Evolutionary conservation across 75 land plant genomes (phyloP).

Genomic region (Selaginella tamariscina): DNA sequence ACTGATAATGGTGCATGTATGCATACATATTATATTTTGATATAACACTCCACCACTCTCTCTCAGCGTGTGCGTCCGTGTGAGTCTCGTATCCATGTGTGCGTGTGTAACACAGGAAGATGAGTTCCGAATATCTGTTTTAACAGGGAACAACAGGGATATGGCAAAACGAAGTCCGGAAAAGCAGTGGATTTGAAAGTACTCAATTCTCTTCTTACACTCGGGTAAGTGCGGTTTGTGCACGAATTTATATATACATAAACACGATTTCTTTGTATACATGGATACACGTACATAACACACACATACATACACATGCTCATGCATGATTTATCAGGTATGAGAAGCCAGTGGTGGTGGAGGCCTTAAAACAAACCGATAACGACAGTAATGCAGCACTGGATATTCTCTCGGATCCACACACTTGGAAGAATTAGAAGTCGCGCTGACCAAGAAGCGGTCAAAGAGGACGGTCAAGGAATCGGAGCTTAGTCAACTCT

Average conservation of each 20-base stretch:
- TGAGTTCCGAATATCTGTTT: too few species aligned
- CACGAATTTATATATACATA: too few species aligned
- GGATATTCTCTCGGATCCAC: constrained; percentile 69
- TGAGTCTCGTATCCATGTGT: too few species aligned
- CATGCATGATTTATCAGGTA: constrained; percentile 44
- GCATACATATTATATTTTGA: too few species aligned
- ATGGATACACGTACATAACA: too few species aligned
- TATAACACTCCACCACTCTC: too few species aligned
- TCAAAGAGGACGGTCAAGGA: constrained; percentile 20
- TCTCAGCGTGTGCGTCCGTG: too few species aligned
- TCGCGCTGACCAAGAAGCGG: constrained; percentile 26
- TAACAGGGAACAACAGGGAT: constrained; percentile 83
- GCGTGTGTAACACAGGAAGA: too few species aligned
- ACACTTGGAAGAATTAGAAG: constrained; percentile 28
- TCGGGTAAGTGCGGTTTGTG: constrained; percentile 80
- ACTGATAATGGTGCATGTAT: neutral
- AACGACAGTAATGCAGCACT: constrained; percentile 62
- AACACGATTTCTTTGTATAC: too few species aligned
- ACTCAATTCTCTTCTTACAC: constrained; percentile 42
- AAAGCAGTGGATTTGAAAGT: constrained; percentile 60
- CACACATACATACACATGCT: too few species aligned
- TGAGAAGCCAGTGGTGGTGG: constrained; percentile 65
- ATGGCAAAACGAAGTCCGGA: constrained; percentile 54
- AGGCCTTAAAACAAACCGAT: constrained; percentile 84
- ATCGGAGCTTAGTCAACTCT: constrained; percentile 35